These are phyloP conservation scores for Fremontodendron californicum DNA, from an alignment of 345 rosid species.

Conservation along the genomic window DNA sequence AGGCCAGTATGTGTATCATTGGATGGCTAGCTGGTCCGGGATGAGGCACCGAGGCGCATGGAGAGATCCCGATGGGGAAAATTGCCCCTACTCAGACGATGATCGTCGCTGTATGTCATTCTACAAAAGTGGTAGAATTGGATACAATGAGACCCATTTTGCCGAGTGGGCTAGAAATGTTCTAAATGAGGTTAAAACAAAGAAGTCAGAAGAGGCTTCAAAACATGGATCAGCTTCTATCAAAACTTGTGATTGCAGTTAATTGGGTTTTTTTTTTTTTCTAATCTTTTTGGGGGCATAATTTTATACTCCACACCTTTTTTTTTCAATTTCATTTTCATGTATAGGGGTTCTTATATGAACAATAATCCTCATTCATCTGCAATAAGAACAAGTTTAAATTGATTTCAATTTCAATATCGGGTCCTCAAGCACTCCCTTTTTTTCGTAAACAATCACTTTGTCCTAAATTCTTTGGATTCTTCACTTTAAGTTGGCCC, in stretches of 20 bases:
- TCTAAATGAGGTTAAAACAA: constrained; percentile 32
- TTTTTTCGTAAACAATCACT: background rate
- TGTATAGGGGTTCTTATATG: background rate
- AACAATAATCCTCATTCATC: background rate
- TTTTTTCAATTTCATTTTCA: background rate
- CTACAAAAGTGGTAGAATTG: constrained; percentile 56
- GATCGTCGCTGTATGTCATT: constrained; percentile 69
- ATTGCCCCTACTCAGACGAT: constrained; percentile 51
- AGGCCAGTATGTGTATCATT: constrained; percentile 61
- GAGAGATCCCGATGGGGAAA: constrained; percentile 62
- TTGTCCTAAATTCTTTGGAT: background rate
- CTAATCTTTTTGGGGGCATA: background rate
- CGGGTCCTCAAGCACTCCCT: background rate
- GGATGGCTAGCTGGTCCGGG: constrained; percentile 81
- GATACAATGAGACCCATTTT: constrained; percentile 50
- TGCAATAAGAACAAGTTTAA: background rate
- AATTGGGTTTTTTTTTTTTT: background rate
- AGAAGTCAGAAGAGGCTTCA: constrained; percentile 22
- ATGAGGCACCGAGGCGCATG: constrained; percentile 71
- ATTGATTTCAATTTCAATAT: background rate
- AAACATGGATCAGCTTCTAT: constrained; percentile 7
- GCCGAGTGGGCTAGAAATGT: constrained; percentile 49
- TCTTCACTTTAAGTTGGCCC: background rate
- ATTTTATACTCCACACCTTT: background rate
- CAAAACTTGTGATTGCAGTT: constrained; percentile 27